Conservation (phyloP, 176 grass and related monocot genomes). For the Avena eriantha region DNA sequence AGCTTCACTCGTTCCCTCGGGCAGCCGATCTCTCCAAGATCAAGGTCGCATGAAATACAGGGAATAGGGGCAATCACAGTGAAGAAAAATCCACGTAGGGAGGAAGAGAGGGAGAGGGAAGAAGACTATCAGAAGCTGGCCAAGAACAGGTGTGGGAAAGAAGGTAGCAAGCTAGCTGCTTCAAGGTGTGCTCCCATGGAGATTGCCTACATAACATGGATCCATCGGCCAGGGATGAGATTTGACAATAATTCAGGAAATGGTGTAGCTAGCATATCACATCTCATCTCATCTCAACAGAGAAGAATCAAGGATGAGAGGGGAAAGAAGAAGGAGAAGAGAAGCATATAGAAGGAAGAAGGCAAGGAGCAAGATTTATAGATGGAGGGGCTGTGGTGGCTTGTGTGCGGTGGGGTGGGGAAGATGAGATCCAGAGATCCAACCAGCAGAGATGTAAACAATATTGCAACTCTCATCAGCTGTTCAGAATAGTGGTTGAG, state of each 20-base stretch:
- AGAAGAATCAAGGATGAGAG: background rate
- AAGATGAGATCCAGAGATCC: conserved; percentile 28
- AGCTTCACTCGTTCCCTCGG: conserved; percentile 98
- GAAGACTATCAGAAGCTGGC: background rate
- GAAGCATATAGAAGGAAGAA: background rate
- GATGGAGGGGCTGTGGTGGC: background rate
- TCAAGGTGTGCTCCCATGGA: background rate
- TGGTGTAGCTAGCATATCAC: background rate
- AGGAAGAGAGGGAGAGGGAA: background rate
- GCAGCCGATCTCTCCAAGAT: conserved; percentile 49
- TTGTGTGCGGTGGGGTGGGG: background rate
- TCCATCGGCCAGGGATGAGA: background rate
- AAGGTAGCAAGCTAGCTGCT: background rate
- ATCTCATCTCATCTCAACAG: background rate
- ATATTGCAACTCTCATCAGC: conserved; percentile 27
- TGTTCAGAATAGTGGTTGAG: conserved; percentile 54
- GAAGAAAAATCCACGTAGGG: background rate
- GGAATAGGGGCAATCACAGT: background rate
- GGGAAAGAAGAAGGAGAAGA: background rate
- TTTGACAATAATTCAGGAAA: background rate
- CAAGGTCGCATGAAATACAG: conserved; percentile 57
- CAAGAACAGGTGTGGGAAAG: background rate
- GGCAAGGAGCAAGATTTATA: conserved; percentile 48
- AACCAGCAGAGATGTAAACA: conserved; percentile 22
- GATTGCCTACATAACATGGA: background rate